Base-by-base conservation (phyloP, 2,329 filamentous ascomycete genomes). In the Aspergillus fumigatus region DNA sequence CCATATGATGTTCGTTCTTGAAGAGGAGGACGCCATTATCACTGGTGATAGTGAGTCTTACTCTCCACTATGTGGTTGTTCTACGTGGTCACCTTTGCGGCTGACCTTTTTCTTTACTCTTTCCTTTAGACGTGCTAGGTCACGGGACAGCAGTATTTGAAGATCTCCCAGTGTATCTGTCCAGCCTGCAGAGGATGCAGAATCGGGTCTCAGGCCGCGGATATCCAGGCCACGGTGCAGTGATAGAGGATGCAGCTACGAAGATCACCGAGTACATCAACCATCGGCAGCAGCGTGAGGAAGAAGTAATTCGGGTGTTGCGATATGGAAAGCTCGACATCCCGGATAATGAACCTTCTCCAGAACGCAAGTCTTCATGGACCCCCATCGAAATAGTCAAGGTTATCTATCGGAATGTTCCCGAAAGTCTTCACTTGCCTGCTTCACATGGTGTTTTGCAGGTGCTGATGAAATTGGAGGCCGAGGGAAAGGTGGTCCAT, bases 141-240 rank as follows among this genome's bases (percentile, higher is more conserved):
- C 89, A 96, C 58, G 91, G 91, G 11, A 95, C 90, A 2, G 86
- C 89, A 3, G 90, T 94, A 0, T 95, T 95, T 63, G 90, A 95
- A 70, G 84, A 94, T 61, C 79, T 96, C 8, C 72, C 76, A 1
- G 75, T 77, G 0, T 96, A 95, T 69, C 77, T 95, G 60, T 68
- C 72, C 21, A 90, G 85, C 57, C 77, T 96, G 11, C 79, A 84
- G 41, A 80, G 80, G 61, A 94, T 96, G 90, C 78, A 80, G 48
- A 72, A 74, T 23, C 76, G 90, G 64, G 73, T 71, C 9, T 63
- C 73, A 0, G 88, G 89, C 1, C 79, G 84, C 50, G 91, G 87
- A 1, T 97, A 96, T 70, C 93, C 94, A 0, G 93, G 90, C 3
- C 94, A 99, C 67, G 94, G 94, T 0, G 82, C 87, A 0, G 84